Evolutionary conservation across 805 yeast species (phyloP).

Genomic region (Myxozyma kluyveri): DNA sequence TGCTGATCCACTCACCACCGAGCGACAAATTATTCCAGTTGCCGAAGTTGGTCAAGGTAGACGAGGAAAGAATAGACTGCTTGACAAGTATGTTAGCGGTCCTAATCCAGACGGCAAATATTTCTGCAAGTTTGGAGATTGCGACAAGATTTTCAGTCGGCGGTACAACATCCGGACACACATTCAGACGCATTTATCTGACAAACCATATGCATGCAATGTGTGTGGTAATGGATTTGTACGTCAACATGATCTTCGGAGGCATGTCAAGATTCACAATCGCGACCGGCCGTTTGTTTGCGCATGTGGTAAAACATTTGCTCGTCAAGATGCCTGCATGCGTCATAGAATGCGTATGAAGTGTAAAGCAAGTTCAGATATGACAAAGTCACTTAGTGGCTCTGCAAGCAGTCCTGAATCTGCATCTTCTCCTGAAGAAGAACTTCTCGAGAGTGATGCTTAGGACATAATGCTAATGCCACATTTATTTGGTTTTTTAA

Average conservation of each 20-base stretch:
- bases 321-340: slow-evolving; percentile 82
- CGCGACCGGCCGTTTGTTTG: slow-evolving; percentile 67
- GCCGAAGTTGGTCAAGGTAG: slow-evolving; percentile 5
- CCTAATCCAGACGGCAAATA: slow-evolving; percentile 61
- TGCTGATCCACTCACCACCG: slow-evolving; percentile 25
- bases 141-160: slow-evolving; percentile 77
- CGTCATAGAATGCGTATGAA: slow-evolving; percentile 77
- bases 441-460: neutral
- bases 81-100: slow-evolving; percentile 23
- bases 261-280: slow-evolving; percentile 85
- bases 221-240: slow-evolving; percentile 82
- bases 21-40: slow-evolving; percentile 6
- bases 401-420: no score
- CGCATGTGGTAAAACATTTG: slow-evolving; percentile 91
- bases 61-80: slow-evolving; percentile 6
- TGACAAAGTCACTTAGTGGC: neutral
- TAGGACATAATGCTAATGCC: neutral
- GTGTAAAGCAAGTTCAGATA: slow-evolving; percentile 42
- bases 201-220: slow-evolving; percentile 83
- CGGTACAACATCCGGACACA: slow-evolving; percentile 92
- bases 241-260: slow-evolving; percentile 87
- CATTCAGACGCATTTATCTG: slow-evolving; percentile 93
- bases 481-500: neutral
- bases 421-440: neutral
- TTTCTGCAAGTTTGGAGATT: slow-evolving; percentile 69